Conservation (phyloP, 805 yeast species). For the Saccharomycopsis oosterbeekiorum region DNA sequence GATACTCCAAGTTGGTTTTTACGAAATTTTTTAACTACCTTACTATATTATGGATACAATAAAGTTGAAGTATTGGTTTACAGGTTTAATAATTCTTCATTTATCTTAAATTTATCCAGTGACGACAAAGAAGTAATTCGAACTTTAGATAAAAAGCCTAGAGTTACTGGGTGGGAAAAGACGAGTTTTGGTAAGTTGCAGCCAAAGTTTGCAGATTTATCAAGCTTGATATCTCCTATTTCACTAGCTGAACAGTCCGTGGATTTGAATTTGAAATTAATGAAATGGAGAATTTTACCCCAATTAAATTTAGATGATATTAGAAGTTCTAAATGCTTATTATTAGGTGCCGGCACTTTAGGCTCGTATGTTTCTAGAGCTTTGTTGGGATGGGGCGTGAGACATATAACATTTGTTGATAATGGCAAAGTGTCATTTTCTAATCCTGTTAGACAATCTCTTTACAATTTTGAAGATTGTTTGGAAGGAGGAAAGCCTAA, state of each 20-base stretch:
- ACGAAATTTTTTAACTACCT: constrained; percentile 46
- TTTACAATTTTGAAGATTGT: constrained; percentile 76
- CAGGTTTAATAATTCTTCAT: constrained; percentile 28
- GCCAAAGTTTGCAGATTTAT: constrained; percentile 78
- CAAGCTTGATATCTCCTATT: constrained; percentile 68
- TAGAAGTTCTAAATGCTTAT: constrained; percentile 49
- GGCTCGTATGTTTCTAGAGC: constrained; percentile 88
- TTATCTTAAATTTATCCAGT: constrained; percentile 22
- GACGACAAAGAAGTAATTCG: constrained; percentile 3
- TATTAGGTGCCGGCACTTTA: constrained; percentile 94
- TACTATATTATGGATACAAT: constrained; percentile 29
- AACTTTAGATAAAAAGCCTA: constrained; percentile 25
- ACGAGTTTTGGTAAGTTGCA: constrained; percentile 61
- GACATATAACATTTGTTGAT: constrained; percentile 79
- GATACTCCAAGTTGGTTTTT: constrained; percentile 42
- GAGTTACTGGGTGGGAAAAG: constrained; percentile 84
- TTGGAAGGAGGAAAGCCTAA: constrained; percentile 65
- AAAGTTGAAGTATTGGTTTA: constrained; percentile 31
- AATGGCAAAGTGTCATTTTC: constrained; percentile 83
- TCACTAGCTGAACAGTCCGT: constrained; percentile 86
- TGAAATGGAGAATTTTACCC: constrained; percentile 97
- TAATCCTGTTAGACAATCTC: constrained; percentile 91
- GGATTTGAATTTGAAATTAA: constrained; percentile 78
- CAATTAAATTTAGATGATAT: constrained; percentile 59
- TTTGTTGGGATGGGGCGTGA: constrained; percentile 89